Base-by-base conservation (phyloP, 352 stramenopile genomes). In the Pythium guiyangense region DNA sequence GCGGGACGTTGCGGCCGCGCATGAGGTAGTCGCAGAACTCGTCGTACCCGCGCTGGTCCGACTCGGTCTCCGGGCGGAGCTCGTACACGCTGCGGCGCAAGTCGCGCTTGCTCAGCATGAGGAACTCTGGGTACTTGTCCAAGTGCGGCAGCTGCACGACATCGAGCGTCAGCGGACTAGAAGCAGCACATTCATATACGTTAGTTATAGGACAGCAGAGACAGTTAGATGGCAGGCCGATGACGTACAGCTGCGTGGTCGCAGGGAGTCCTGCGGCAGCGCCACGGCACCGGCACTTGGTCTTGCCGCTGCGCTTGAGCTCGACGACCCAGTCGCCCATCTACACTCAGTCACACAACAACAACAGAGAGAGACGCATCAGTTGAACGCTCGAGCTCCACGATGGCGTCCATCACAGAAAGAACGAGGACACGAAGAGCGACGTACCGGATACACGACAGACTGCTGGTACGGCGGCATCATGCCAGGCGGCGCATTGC, bases 21-120 rank as follows among this genome's bases (percentile, higher is more conserved):
- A 88, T 56, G 17, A 91, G 63, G 57, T 93, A 91, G 43, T 76
- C 66, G 5, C 64, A 60, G 60, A 87, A 89, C 27, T 88, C 84
- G 10, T 76, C 67, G 52, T 90, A 91, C 31, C 75, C 77, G 26
- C 20, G 55, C 14, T 64, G 55, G 54, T 93, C 83, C 14, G 62
- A 54, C 45, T 84, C 77, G 14, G 73, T 63, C 31, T 87, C 74
- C 0, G 83, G 83, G 14, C 72, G 59, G 45, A 93, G 54, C 47
- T 91, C 83, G 57, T 93, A 93, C 12, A 93, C 79, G 39, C 71
- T 59, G 34, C 78, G 70, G 42, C 64, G 55, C 31, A 88, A 59
- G 22, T 83, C 68, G 15, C 66, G 66, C 29, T 75, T 69, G 11
- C 86, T 67, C 29, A 89, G 57, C 63, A 86, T 77, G 53, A 93